Conservation (phyloP, 345 rosid species). For the Arabidopsis suecica region DNA sequence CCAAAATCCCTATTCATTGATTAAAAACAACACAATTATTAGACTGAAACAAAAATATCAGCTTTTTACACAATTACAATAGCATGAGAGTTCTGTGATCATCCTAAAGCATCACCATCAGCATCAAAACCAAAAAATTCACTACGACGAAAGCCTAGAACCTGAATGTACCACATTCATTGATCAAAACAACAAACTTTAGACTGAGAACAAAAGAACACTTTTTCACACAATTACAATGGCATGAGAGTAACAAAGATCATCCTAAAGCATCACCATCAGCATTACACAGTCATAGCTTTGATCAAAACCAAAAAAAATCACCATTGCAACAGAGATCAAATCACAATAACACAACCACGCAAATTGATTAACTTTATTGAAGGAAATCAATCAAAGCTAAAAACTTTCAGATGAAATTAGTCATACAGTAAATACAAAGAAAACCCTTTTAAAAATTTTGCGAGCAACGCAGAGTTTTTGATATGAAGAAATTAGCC, state of each 20-base stretch:
- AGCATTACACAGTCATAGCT: conserved; percentile 19
- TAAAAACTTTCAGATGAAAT: not conserved
- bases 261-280: conserved; percentile 2
- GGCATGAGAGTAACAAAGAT: conserved; percentile 14
- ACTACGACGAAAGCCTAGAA: too few species aligned
- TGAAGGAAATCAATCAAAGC: conserved; percentile 4
- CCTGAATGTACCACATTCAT: too few species aligned
- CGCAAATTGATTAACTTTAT: conserved; percentile 1
- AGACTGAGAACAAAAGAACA: too few species aligned
- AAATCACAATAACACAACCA: conserved; percentile 31
- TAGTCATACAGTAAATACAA: not conserved
- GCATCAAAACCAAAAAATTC: conserved; percentile 15
- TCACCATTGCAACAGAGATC: conserved; percentile 17
- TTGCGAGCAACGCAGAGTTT: not conserved
- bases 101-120: not conserved
- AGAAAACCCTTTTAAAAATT: not conserved
- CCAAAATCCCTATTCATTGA: conserved; percentile 25
- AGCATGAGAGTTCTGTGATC: conserved; percentile 9
- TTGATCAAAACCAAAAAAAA: conserved; percentile 13
- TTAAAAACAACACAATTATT: conserved; percentile 37
- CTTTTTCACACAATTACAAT: not conserved
- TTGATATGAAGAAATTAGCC: not conserved
- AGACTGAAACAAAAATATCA: not conserved
- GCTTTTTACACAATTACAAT: not conserved
- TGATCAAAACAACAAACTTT: too few species aligned